A percentile compares a stretch with the other conserved stretches of the same genome.
phyloP scores from a whole-genome alignment of 768 basidiomycete species.

The Mycena floridula region DNA sequence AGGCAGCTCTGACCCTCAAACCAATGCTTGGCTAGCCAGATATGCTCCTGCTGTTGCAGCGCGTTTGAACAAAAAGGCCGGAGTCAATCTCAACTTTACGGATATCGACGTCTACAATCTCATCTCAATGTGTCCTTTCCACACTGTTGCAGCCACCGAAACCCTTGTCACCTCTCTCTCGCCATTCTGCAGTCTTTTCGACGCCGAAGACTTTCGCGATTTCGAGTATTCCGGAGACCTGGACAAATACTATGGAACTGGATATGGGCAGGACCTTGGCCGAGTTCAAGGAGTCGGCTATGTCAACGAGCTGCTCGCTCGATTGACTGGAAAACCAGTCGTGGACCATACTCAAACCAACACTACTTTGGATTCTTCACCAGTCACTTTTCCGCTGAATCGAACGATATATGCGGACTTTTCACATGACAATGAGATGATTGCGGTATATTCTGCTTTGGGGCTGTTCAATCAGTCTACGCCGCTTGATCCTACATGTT shows the following conservation, averaged over 20 bases:
- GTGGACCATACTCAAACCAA: constrained; percentile 73
- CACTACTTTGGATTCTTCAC: constrained; percentile 56
- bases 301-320: constrained; percentile 82
- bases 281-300: constrained; percentile 83
- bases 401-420: constrained; percentile 72
- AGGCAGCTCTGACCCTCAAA: constrained; percentile 36
- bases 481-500: constrained; percentile 25
- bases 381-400: constrained; percentile 65
- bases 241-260: constrained; percentile 73
- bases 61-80: constrained; percentile 56
- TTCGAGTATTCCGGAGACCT: constrained; percentile 72
- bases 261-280: constrained; percentile 65
- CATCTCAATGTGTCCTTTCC: constrained; percentile 76
- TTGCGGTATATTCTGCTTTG: constrained; percentile 64
- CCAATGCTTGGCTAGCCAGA: constrained; percentile 44
- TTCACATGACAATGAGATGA: constrained; percentile 82
- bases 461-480: constrained; percentile 41
- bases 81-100: constrained; percentile 54
- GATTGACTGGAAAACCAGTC: constrained; percentile 61
- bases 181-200: constrained; percentile 73
- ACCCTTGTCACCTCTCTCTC: too few species aligned
- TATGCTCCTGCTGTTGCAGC: constrained; percentile 52
- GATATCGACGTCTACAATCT: constrained; percentile 49
- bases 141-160: constrained; percentile 49
- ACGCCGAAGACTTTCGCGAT: constrained; percentile 49